phyloP scores from a whole-genome alignment of 2,329 filamentous ascomycete genomes.

The Pseudocercospora pini-densiflorae region DNA sequence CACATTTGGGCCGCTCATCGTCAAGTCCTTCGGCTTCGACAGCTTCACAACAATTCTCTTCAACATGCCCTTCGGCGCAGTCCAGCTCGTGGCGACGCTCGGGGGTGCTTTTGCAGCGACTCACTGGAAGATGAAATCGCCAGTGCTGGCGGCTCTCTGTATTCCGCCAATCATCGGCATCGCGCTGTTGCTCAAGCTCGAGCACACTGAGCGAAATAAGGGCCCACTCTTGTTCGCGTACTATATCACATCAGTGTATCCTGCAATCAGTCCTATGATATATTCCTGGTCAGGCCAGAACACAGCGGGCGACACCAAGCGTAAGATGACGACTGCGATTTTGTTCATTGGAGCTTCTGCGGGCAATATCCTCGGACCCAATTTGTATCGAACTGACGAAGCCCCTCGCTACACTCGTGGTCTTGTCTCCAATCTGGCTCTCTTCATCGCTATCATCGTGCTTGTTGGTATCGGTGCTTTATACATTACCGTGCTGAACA shows the following conservation, averaged over 20 bases:
- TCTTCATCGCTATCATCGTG: constrained; percentile 64
- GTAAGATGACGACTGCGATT: constrained; percentile 67
- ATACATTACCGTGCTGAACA: constrained; percentile 61
- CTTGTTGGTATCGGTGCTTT: constrained; percentile 52
- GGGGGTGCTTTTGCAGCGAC: constrained; percentile 62
- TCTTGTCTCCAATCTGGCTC: constrained; percentile 62
- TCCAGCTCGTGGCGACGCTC: constrained; percentile 64
- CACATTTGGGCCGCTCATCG: constrained; percentile 63
- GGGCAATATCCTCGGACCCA: constrained; percentile 69
- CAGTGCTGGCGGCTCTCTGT: constrained; percentile 59
- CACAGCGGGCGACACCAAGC: constrained; percentile 71
- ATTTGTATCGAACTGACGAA: constrained; percentile 66
- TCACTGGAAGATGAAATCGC: constrained; percentile 59
- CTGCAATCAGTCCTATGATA: constrained; percentile 64
- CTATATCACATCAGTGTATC: constrained; percentile 65
- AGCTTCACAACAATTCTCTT: constrained; percentile 62
- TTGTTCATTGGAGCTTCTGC: constrained; percentile 68
- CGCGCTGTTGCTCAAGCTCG: constrained; percentile 57
- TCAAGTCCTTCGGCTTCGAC: constrained; percentile 62
- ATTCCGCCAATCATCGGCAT: constrained; percentile 63
- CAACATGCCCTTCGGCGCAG: constrained; percentile 64
- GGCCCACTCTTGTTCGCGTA: constrained; percentile 61
- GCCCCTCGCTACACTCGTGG: constrained; percentile 63
- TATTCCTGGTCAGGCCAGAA: constrained; percentile 67
- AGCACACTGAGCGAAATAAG: constrained; percentile 52